phyloP scores from a whole-genome alignment of 106 monocot genomes.

The Platanthera guangdongensis region DNA sequence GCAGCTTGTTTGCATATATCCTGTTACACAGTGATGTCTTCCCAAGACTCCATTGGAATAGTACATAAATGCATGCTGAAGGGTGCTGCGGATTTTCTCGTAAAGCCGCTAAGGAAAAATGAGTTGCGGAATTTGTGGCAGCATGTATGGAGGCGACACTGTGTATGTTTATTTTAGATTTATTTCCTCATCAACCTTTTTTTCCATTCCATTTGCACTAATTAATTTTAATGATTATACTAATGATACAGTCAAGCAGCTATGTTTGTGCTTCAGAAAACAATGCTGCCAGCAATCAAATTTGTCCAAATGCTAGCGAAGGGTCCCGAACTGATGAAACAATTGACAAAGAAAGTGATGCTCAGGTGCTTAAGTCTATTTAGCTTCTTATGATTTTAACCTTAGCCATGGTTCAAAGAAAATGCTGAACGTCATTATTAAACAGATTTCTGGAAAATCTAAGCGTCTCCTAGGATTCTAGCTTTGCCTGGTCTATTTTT shows the following conservation, averaged over 20 bases:
- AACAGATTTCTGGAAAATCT: neutral
- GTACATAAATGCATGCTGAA: constrained; percentile 88
- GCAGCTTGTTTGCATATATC: neutral
- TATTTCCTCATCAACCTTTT: neutral
- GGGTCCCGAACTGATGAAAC: constrained; percentile 37
- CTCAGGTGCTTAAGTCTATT: constrained; percentile 27
- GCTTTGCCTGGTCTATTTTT: neutral
- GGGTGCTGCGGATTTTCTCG: constrained; percentile 81
- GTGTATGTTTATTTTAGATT: constrained; percentile 38
- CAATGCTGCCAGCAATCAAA: constrained; percentile 56
- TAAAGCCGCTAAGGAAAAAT: constrained; percentile 86
- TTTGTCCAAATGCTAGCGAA: constrained; percentile 41
- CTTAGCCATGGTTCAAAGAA: neutral
- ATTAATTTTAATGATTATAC: neutral
- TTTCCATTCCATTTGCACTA: neutral
- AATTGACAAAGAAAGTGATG: constrained; percentile 45
- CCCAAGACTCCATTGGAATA: constrained; percentile 63
- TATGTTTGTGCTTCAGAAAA: constrained; percentile 46
- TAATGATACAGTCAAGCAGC: constrained; percentile 47
- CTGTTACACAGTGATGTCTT: constrained; percentile 68
- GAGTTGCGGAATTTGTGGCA: constrained; percentile 89
- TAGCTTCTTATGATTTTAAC: neutral
- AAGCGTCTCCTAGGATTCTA: neutral
- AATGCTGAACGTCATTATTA: neutral
- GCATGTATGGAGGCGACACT: constrained; percentile 92